Base-by-base conservation (phyloP, 1,139 yeast species). In the Entelexis paramagnoliae region DNA sequence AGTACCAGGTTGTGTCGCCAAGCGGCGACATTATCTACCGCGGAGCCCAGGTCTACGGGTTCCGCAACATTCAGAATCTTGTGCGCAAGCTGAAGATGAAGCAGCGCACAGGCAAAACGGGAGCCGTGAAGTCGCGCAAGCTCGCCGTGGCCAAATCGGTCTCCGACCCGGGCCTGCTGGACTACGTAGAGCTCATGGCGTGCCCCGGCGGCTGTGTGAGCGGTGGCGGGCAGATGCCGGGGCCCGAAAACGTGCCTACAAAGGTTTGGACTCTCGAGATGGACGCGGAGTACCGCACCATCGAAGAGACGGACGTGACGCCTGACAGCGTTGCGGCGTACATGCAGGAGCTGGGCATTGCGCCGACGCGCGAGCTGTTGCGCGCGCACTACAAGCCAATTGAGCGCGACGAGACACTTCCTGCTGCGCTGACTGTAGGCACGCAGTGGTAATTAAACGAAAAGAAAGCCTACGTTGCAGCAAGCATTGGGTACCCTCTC, bases 151-250 rank as follows among this genome's bases (percentile, higher is more conserved):
- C 45, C 19, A 41, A 41, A 28, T 19, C 45, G 4, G 33, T 50
- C 0, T 79, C 80, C 0, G 91, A 84, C 58, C 82, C 91, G 0
- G 68, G 77, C 19, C 74, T 72, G 45, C 82, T 86, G 61, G 94
- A 87, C 58, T 86, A 84, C 62, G 87, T 91, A 5, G 98, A 91
- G 62, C 84, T 91, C 35, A 89, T 88, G 96, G 98, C 98, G 1
- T 91, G 98, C 66, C 98, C 98, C 3, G 87, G 86, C 36, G 99
- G 98, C 1, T 91, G 98, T 63, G 84, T 89, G 53, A 91, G 91
- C 63, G 99, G 99, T 9, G 97, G 98, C 17, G 99, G 99, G 0
- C 91, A 88, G 62, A 80, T 85, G 36, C 72, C 76, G 20, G 71
- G 76, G 33, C 79, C 84, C 0, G 65, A 58, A 4, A 60, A 57